Evolutionary conservation across 2,329 filamentous ascomycete genomes (phyloP).

Genomic region (Microcyclosporella mali): DNA sequence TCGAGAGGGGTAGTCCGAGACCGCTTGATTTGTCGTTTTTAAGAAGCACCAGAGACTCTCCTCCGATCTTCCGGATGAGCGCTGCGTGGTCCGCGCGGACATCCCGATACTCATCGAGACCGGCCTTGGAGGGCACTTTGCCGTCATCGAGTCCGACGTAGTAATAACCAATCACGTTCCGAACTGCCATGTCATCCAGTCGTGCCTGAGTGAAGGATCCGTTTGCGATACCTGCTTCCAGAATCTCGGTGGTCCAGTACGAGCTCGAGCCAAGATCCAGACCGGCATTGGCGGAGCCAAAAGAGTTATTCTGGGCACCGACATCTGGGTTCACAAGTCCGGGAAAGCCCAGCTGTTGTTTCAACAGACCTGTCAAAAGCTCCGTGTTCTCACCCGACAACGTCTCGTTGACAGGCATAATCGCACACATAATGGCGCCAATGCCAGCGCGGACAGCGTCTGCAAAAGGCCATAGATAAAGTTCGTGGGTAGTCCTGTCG

Average conservation of each 20-base stretch:
- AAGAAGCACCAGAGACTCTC: slow-evolving; percentile 40
- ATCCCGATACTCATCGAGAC: slow-evolving; percentile 8
- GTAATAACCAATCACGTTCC: slow-evolving; percentile 21
- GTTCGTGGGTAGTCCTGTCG: slow-evolving; percentile 51
- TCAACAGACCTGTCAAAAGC: slow-evolving; percentile 57
- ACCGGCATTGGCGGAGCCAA: slow-evolving; percentile 24
- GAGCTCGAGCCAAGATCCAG: slow-evolving; percentile 26
- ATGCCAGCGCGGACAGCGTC: slow-evolving; percentile 47
- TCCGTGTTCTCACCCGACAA: slow-evolving; percentile 56
- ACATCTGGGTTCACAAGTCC: slow-evolving; percentile 46
- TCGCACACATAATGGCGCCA: slow-evolving; percentile 45
- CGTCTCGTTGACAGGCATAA: slow-evolving; percentile 16
- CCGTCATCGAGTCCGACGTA: slow-evolving; percentile 16
- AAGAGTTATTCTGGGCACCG: slow-evolving; percentile 24
- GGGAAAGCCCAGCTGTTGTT: slow-evolving; percentile 49
- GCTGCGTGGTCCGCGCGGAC: slow-evolving; percentile 13
- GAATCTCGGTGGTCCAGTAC: slow-evolving; percentile 22
- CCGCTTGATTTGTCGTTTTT: slow-evolving; percentile 54
- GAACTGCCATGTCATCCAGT: slow-evolving; percentile 31
- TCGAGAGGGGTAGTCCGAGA: slow-evolving; percentile 43
- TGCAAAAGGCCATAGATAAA: slow-evolving; percentile 42
- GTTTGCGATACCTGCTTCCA: slow-evolving; percentile 28
- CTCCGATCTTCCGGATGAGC: slow-evolving; percentile 9
- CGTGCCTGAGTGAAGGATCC: slow-evolving; percentile 27
- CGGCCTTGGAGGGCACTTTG: slow-evolving; percentile 8